These are phyloP conservation scores for Thelonectria blattea DNA, from an alignment of 2,329 filamentous ascomycete species.

Conservation along the genomic window DNA sequence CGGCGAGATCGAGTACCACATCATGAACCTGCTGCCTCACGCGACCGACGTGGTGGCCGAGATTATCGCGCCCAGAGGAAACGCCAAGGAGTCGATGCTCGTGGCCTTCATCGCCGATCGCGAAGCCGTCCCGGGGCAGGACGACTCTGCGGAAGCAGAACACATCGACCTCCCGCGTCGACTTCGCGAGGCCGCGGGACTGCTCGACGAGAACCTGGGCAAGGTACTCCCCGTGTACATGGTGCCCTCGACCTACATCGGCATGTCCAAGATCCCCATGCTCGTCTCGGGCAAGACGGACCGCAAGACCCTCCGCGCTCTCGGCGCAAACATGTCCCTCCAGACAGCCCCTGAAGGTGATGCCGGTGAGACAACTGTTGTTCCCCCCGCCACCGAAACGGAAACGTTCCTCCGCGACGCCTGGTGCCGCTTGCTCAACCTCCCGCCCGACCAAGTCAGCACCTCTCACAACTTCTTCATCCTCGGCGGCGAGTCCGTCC, in stretches of 20 bases:
- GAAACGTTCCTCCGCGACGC: conserved; percentile 41
- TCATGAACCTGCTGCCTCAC: conserved; percentile 47
- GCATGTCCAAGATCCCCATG: conserved; percentile 32
- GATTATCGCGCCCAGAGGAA: conserved; percentile 51
- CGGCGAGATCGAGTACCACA: conserved; percentile 58
- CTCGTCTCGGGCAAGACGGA: conserved; percentile 37
- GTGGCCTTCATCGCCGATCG: conserved; percentile 35
- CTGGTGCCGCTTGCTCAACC: conserved; percentile 46
- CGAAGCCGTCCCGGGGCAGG: conserved; percentile 16
- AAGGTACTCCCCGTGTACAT: conserved; percentile 34
- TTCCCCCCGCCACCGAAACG: conserved; percentile 26
- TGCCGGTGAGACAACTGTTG: conserved; percentile 13
- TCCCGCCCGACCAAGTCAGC: conserved; percentile 42
- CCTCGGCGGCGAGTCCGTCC: conserved; percentile 56
- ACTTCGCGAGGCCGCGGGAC: conserved; percentile 25
- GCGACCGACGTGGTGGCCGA: conserved; percentile 54
- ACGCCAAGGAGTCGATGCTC: conserved; percentile 38
- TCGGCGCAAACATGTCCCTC: conserved; percentile 29
- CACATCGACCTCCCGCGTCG: conserved; percentile 32
- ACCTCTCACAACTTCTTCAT: conserved; percentile 53
- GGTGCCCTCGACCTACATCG: conserved; percentile 33
- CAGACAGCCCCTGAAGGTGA: conserved; percentile 23
- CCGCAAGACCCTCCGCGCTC: conserved; percentile 31
- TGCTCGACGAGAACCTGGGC: conserved; percentile 29
- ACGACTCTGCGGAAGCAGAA: conserved; percentile 16